Evolutionary conservation across 805 yeast genomes (phyloP).

Genomic region (Naumovozyma dairenensis): DNA sequence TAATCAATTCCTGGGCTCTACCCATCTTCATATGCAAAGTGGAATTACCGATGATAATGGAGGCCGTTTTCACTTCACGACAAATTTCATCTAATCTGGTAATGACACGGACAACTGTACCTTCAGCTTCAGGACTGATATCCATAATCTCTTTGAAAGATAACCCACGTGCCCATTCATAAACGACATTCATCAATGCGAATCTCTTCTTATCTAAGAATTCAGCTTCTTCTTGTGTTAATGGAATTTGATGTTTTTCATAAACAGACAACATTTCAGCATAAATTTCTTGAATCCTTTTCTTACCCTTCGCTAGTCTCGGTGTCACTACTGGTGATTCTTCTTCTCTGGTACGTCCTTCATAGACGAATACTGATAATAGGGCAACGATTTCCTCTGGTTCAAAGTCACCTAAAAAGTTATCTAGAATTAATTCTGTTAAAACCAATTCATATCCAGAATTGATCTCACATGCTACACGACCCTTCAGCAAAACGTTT

Average conservation of each 20-base stretch:
- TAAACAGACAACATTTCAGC: constrained; percentile 51
- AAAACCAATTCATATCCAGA: constrained; percentile 85
- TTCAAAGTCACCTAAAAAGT: constrained; percentile 84
- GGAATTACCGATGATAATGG: constrained; percentile 89
- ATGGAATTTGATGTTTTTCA: constrained; percentile 55
- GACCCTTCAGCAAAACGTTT: constrained; percentile 69
- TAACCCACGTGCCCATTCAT: constrained; percentile 96
- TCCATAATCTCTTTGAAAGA: constrained; percentile 86
- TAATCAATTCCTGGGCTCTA: constrained; percentile 87
- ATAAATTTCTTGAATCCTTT: constrained; percentile 61
- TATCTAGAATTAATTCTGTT: constrained; percentile 84
- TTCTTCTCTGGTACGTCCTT: constrained; percentile 56
- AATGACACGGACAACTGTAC: constrained; percentile 92
- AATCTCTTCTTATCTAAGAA: constrained; percentile 78
- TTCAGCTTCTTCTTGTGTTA: constrained; percentile 77
- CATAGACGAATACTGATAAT: constrained; percentile 84
- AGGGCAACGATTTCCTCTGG: constrained; percentile 96
- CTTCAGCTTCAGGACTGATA: constrained; percentile 84
- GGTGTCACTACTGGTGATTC: constrained; percentile 64
- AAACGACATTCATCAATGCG: constrained; percentile 85
- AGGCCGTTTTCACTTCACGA: constrained; percentile 87
- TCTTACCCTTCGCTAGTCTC: constrained; percentile 61
- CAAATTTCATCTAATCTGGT: constrained; percentile 91
- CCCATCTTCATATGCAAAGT: constrained; percentile 82
- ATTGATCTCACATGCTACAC: constrained; percentile 88